Conservation (phyloP, 345 rosid species). For the Jatropha curcas region DNA sequence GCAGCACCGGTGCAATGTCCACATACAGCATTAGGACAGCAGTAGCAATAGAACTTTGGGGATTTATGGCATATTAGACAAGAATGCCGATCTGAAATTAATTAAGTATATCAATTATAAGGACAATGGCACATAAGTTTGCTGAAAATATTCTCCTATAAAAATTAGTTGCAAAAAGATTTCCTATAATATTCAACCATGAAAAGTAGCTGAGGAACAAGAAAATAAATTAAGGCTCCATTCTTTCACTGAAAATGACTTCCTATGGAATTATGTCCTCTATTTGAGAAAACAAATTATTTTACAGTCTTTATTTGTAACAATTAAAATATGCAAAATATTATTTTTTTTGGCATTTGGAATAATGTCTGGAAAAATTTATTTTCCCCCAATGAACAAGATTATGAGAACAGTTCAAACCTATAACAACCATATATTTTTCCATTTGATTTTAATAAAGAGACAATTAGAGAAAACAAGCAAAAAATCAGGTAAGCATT, state of each 20-base stretch:
- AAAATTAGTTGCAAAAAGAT: neutral
- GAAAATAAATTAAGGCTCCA: neutral
- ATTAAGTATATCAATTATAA: neutral
- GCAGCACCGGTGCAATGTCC: constrained; percentile 15
- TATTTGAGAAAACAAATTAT: too few species aligned
- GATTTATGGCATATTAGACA: constrained; percentile 19
- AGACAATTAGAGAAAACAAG: neutral
- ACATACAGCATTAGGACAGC: constrained; percentile 35
- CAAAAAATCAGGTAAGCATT: neutral
- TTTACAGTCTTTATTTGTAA: too few species aligned
- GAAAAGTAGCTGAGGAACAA: neutral
- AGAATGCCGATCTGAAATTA: constrained; percentile 29
- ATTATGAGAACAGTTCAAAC: neutral
- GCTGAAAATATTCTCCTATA: neutral
- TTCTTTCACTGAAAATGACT: neutral
- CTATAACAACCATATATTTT: neutral
- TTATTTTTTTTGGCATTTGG: neutral
- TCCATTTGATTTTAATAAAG: neutral
- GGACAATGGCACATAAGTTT: neutral
- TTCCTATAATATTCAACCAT: neutral
- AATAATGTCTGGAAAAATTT: neutral
- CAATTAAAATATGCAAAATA: neutral
- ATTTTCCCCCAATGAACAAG: neutral
- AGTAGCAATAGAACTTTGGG: constrained; percentile 27
- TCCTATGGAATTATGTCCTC: neutral